A percentile compares a stretch with the other conserved stretches of the same genome.
phyloP scores from a whole-genome alignment of 176 grass and related monocot genomes.

The Secale cereale region DNA sequence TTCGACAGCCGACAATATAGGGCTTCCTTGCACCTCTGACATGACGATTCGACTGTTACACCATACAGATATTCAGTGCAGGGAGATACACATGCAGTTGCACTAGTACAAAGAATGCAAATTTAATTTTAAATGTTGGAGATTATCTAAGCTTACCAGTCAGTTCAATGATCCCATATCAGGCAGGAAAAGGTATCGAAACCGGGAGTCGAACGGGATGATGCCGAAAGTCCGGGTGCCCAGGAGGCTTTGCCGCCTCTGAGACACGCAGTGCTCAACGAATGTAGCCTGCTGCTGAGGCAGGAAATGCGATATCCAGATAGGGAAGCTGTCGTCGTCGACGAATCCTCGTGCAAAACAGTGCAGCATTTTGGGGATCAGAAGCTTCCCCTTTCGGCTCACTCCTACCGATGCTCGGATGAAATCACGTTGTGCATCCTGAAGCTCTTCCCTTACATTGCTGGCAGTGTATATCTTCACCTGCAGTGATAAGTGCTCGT shows the following conservation, averaged over 20 bases:
- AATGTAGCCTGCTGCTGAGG: constrained; percentile 80
- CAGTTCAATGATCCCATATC: constrained; percentile 37
- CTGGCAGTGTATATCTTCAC: constrained; percentile 76
- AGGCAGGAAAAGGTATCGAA: constrained; percentile 88
- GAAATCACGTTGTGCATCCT: constrained; percentile 75
- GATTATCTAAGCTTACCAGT: constrained; percentile 2
- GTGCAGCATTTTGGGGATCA: constrained; percentile 82
- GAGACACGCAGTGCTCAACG: constrained; percentile 78
- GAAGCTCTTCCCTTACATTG: constrained; percentile 86
- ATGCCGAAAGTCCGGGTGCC: constrained; percentile 64
- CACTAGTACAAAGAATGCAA: neutral
- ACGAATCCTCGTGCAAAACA: constrained; percentile 79
- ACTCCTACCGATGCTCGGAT: constrained; percentile 86
- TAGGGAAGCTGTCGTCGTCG: constrained; percentile 69
- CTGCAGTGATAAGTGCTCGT: constrained; percentile 27
- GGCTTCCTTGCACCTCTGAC: neutral
- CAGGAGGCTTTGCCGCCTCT: constrained; percentile 76
- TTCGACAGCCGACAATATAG: neutral
- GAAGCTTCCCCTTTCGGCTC: constrained; percentile 80
- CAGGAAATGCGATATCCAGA: constrained; percentile 85
- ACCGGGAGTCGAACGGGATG: constrained; percentile 82
- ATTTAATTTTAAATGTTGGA: neutral
- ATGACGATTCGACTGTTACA: too few species aligned
- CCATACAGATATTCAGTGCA: neutral
- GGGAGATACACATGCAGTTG: neutral